These are phyloP conservation scores for Chytriomyces sp. DNA, from an alignment of 192 early-diverging fungal genomes.

Conservation along the genomic window DNA sequence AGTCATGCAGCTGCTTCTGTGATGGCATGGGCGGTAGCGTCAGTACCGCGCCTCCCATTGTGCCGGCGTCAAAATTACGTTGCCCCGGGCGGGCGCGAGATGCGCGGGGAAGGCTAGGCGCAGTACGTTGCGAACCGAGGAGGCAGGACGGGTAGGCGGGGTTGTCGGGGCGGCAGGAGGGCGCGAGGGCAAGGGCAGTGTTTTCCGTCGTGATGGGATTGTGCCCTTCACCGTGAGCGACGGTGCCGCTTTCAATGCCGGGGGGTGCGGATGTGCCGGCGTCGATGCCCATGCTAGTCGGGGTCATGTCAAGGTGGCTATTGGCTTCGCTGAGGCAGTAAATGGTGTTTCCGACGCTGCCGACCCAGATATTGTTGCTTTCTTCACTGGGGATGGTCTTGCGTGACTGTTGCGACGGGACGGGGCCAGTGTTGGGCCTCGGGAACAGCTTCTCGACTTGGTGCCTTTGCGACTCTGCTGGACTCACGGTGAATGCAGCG, in stretches of 20 bases:
- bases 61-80: no score
- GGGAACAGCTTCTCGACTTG: constrained; percentile 24
- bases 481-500: constrained; percentile 35
- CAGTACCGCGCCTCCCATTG: no score
- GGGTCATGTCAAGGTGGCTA: constrained; percentile 53
- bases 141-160: constrained; percentile 13
- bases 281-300: no score
- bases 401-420: not conserved
- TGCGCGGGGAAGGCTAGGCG: no score
- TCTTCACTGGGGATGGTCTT: constrained; percentile 10
- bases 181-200: not conserved
- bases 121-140: not conserved
- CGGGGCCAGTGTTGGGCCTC: not conserved
- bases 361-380: constrained; percentile 59
- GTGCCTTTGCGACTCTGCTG: constrained; percentile 14
- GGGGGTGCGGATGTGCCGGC: no score
- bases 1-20: not conserved
- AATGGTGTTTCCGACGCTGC: constrained; percentile 62
- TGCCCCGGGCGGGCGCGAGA: no score
- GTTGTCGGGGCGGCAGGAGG: not conserved
- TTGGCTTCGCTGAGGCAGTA: constrained; percentile 70
- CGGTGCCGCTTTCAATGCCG: constrained; percentile 21
- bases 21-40: no score
- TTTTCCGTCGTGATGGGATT: not conserved
- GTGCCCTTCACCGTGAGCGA: not conserved